Conservation (phyloP, 805 yeast species). For the Candida railenensis region DNA sequence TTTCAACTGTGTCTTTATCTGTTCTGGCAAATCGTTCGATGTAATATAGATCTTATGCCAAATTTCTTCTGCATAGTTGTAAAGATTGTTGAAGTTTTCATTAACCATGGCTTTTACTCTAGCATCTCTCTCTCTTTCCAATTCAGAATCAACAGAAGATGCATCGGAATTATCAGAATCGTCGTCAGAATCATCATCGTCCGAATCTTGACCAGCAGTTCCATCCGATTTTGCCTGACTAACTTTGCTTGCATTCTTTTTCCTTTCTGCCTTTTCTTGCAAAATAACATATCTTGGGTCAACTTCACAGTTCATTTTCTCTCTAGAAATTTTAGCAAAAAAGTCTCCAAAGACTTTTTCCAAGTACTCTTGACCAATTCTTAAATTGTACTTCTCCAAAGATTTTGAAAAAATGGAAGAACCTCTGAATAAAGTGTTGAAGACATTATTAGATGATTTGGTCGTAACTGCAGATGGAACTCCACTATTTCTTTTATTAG, state of each 20-base stretch:
- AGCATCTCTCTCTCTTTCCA: constrained; percentile 33
- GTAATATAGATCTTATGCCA: constrained; percentile 70
- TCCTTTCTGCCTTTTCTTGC: constrained; percentile 16
- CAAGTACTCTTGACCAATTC: constrained; percentile 78
- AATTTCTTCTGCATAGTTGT: constrained; percentile 50
- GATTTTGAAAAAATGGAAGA: constrained; percentile 81
- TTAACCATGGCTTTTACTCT: constrained; percentile 35
- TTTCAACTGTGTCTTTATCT: constrained; percentile 62
- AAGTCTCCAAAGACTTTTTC: constrained; percentile 72
- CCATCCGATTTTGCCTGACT: not conserved
- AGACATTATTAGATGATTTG: constrained; percentile 31
- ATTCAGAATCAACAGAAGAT: constrained; percentile 28
- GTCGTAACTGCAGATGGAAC: constrained; percentile 7
- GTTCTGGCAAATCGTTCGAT: constrained; percentile 71
- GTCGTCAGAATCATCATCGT: constrained; percentile 15
- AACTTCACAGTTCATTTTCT: constrained; percentile 66
- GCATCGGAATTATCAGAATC: constrained; percentile 18
- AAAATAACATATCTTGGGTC: constrained; percentile 65
- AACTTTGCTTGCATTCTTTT: constrained; percentile 9
- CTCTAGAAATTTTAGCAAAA: constrained; percentile 50
- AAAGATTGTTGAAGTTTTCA: constrained; percentile 49
- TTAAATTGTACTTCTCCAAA: constrained; percentile 69
- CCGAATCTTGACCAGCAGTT: constrained; percentile 17
- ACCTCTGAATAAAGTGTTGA: constrained; percentile 65
- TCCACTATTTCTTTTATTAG: constrained; percentile 20